phyloP scores from a whole-genome alignment of 306 rosid genomes.

The Bauhinia variegata region DNA sequence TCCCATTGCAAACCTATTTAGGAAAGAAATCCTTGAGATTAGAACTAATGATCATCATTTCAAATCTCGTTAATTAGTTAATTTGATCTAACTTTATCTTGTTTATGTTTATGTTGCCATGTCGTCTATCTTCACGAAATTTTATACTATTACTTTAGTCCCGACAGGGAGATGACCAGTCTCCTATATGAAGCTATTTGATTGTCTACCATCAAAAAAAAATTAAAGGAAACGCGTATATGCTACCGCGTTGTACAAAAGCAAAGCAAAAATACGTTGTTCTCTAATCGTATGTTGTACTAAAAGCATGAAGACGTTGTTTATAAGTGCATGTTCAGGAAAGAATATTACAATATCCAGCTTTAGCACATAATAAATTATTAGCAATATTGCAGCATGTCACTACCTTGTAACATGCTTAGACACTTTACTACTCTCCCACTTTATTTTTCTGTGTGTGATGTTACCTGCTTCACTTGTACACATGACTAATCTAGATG shows the following conservation, averaged over 20 bases:
- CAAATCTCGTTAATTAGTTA: constrained; percentile 31
- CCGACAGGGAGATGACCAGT: constrained; percentile 34
- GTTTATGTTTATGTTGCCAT: constrained; percentile 35
- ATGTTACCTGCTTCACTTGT: constrained; percentile 29
- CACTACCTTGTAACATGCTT: constrained; percentile 42
- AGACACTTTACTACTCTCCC: constrained; percentile 48
- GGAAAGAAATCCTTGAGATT: constrained; percentile 34
- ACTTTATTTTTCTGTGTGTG: constrained; percentile 28
- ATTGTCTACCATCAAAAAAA: constrained; percentile 42
- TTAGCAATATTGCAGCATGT: constrained; percentile 37
- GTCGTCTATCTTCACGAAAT: constrained; percentile 23
- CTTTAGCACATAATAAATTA: constrained; percentile 40
- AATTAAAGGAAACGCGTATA: constrained; percentile 34
- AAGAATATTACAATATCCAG: constrained; percentile 43
- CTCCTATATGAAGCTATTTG: constrained; percentile 22
- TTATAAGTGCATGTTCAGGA: constrained; percentile 41
- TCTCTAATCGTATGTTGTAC: constrained; percentile 33
- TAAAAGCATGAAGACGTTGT: constrained; percentile 32
- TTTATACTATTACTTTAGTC: constrained; percentile 8
- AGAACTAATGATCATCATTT: constrained; percentile 24
- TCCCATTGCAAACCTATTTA: constrained; percentile 31
- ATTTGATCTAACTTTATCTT: constrained; percentile 34
- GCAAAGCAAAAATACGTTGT: constrained; percentile 35
- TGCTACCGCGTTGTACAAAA: constrained; percentile 45
- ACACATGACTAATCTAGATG: constrained; percentile 12